These are phyloP conservation scores for Aspergillus sp. DNA, from an alignment of 2,329 filamentous ascomycete genomes.

Conservation along the genomic window DNA sequence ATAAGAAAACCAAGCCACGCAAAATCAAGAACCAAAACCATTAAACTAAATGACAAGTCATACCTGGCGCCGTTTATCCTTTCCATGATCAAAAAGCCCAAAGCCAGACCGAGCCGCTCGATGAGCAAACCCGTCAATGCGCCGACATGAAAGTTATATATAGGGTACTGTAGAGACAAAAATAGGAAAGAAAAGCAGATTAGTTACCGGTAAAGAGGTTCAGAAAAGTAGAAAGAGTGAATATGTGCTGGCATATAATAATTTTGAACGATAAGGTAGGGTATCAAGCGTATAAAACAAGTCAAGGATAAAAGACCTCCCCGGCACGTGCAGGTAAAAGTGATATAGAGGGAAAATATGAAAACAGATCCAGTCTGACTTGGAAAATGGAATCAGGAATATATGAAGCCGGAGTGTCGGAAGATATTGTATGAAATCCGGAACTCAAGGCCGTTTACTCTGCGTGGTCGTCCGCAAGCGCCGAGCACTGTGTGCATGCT, in stretches of 20 bases:
- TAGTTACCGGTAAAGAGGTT: background rate
- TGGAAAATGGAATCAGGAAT: background rate
- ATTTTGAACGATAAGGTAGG: background rate
- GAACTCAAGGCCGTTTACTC: background rate
- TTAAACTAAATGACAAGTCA: background rate
- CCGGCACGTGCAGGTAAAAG: background rate
- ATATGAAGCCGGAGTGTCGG: background rate
- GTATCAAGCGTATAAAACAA: slow-evolving; percentile 2
- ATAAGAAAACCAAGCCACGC: background rate
- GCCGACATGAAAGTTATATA: background rate
- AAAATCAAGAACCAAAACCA: background rate
- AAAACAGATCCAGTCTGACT: background rate
- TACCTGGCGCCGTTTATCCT: background rate
- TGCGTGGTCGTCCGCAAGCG: slow-evolving; percentile 1
- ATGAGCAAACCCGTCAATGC: background rate
- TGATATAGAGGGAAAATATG: background rate
- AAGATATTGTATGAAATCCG: background rate
- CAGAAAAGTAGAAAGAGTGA: background rate
- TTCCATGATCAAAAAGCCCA: background rate
- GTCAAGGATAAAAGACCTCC: background rate
- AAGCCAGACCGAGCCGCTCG: background rate
- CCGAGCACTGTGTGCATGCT: background rate
- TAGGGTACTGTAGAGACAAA: background rate
- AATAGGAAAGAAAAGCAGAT: background rate
- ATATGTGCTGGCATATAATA: background rate